Evolutionary conservation across 305 asterid species (phyloP).

Genomic region (Solanum hybrid): DNA sequence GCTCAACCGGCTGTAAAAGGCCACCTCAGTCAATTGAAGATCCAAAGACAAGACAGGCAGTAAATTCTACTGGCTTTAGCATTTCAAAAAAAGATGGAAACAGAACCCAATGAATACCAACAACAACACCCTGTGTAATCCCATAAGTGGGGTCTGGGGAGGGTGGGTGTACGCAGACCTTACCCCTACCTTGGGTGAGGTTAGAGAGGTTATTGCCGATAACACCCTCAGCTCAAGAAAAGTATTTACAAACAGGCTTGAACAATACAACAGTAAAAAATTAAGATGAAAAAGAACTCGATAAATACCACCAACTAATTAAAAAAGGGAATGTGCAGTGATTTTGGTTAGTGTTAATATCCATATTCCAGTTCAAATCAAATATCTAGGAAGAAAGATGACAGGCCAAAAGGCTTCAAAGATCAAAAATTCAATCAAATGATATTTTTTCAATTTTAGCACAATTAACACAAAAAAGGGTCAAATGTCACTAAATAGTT

Average conservation of each 20-base stretch:
- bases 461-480: not conserved
- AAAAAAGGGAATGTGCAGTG: not conserved
- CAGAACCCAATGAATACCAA: not conserved
- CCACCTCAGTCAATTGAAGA: not conserved
- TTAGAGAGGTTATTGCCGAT: not conserved
- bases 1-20: conserved; percentile 75
- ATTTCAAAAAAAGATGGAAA: not conserved
- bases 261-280: not conserved
- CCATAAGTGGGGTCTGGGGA: not conserved
- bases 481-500: not conserved
- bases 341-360: not conserved
- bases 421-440: not conserved
- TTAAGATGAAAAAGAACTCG: not conserved
- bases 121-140: not conserved
- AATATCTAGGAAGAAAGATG: not conserved
- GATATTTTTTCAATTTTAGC: not conserved
- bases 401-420: not conserved
- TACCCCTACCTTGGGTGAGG: not conserved
- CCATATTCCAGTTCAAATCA: not conserved
- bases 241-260: not conserved
- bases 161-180: not conserved
- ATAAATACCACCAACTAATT: not conserved
- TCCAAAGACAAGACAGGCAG: not conserved
- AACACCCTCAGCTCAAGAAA: not conserved
- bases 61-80: not conserved